phyloP scores from a whole-genome alignment of 495 filamentous ascomycete species.

The Pseudoneurospora amorphoporcata region DNA sequence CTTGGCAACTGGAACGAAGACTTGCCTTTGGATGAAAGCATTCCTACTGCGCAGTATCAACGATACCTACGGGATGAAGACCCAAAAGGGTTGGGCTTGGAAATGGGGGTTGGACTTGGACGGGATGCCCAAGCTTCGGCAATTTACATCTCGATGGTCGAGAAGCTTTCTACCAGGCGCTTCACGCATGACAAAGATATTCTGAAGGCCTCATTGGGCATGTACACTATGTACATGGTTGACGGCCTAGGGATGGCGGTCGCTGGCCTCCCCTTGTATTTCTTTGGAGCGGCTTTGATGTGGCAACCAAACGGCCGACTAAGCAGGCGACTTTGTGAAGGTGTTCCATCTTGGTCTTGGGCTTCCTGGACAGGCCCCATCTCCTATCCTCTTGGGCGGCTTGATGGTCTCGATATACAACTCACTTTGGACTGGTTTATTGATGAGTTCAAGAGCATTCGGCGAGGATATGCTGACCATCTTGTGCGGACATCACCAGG shows the following conservation, averaged over 20 bases:
- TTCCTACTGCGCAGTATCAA: not conserved
- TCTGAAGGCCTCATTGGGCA: not conserved
- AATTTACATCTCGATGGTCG: not conserved
- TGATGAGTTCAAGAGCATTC: not conserved
- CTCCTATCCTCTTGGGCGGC: not conserved
- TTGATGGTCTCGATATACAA: not conserved
- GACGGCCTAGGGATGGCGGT: not conserved
- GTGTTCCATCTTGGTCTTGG: not conserved
- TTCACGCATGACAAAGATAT: not conserved
- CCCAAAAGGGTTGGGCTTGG: not conserved
- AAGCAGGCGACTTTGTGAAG: not conserved
- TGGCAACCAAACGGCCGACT: not conserved
- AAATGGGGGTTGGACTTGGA: not conserved
- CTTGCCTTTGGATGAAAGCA: not conserved
- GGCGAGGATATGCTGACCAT: not conserved
- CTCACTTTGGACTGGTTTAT: not conserved
- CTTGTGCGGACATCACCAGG: not conserved
- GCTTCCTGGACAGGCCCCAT: not conserved
- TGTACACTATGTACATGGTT: not conserved
- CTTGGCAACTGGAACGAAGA: not conserved
- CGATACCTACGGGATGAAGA: not conserved
- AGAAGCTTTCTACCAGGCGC: not conserved
- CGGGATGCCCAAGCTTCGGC: not conserved
- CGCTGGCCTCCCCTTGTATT: not conserved
- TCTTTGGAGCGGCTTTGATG: not conserved